Evolutionary conservation across 2,329 filamentous ascomycete genomes (phyloP).

Genomic region (Claviceps africana): DNA sequence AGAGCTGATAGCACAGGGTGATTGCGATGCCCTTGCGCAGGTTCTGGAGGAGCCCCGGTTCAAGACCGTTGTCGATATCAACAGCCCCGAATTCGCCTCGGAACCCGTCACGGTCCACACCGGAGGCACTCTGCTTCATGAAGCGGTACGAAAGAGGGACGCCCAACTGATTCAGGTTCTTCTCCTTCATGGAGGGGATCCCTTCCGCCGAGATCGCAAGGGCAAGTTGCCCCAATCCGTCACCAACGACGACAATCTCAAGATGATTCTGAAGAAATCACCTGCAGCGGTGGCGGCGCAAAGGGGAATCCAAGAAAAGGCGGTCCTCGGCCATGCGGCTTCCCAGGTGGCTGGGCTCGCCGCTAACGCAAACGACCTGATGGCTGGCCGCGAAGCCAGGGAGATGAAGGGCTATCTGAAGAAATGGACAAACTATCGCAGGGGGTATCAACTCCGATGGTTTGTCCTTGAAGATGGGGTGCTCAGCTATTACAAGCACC

Average conservation of each 20-base stretch:
- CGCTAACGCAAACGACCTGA: constrained; percentile 41
- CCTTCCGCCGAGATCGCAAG: constrained; percentile 86
- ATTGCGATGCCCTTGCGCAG: constrained; percentile 66
- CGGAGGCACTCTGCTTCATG: constrained; percentile 87
- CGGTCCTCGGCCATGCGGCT: constrained; percentile 65
- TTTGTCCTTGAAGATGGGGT: constrained; percentile 97
- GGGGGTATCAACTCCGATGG: constrained; percentile 92
- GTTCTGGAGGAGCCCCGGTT: constrained; percentile 74
- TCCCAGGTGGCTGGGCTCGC: constrained; percentile 38
- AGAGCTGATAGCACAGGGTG: constrained; percentile 53
- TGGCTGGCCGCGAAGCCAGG: constrained; percentile 70
- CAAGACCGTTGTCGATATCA: constrained; percentile 80
- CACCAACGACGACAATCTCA: constrained; percentile 84
- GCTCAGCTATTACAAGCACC: constrained; percentile 96
- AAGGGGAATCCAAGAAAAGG: constrained; percentile 91
- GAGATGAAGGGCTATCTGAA: constrained; percentile 99
- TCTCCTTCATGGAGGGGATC: constrained; percentile 86
- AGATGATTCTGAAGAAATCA: constrained; percentile 80
- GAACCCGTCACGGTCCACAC: constrained; percentile 63
- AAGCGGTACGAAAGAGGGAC: constrained; percentile 80
- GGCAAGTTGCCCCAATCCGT: constrained; percentile 93
- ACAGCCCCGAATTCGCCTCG: constrained; percentile 75
- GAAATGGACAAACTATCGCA: constrained; percentile 99
- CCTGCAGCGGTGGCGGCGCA: constrained; percentile 90
- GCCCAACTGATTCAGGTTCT: constrained; percentile 78